These are phyloP conservation scores for Albizia julibrissin DNA, from an alignment of 306 rosid species.

Conservation along the genomic window DNA sequence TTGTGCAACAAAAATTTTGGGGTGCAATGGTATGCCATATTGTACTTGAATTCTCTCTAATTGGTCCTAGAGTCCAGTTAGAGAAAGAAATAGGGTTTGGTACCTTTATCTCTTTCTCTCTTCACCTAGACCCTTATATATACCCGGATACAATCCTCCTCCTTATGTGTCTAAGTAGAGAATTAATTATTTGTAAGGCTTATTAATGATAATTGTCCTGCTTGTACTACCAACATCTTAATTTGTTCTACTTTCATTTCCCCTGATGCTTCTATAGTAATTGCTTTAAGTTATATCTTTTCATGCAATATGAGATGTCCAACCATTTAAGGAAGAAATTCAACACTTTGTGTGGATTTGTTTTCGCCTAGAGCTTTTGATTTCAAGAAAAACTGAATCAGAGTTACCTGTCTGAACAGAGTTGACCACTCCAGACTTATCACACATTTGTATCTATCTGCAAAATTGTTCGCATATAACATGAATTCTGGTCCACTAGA, in stretches of 20 bases:
- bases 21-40: neutral
- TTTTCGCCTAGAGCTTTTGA: neutral
- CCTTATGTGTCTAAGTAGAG: neutral
- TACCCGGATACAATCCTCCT: neutral
- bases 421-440: neutral
- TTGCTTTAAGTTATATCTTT: neutral
- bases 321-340: neutral
- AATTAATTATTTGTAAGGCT: neutral
- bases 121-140: neutral
- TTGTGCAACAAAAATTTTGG: neutral
- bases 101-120: neutral
- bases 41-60: too few species aligned
- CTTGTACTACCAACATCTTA: constrained; percentile 8
- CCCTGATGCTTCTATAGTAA: neutral
- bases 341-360: neutral
- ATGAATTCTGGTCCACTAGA: neutral
- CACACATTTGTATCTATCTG: neutral
- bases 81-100: neutral
- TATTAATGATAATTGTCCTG: neutral
- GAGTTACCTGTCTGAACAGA: neutral
- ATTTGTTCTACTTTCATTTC: neutral
- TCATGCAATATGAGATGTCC: neutral
- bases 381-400: neutral
- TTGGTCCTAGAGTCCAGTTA: neutral
- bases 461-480: neutral